Evolutionary conservation across 164 flowering plant species (phyloP), one percentile per base, ranked within the genome.

Genomic region (Berberis vulgaris): DNA sequence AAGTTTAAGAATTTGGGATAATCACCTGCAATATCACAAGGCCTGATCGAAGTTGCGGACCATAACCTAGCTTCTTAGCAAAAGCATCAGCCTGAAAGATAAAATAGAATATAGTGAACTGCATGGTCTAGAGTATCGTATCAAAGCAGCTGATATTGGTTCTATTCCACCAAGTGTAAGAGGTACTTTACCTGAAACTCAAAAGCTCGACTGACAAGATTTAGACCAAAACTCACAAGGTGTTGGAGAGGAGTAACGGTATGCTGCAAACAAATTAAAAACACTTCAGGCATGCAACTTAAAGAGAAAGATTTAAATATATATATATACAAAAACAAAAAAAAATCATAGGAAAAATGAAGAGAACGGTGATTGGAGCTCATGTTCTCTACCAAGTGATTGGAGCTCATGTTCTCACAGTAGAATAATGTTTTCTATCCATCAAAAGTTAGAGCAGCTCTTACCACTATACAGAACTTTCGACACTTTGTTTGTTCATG

Each of bases 21-120:
- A 11, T 58, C 45, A 91, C 99, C 96, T 95, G 99, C 63, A 95
- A 77, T 71, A 88, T 95, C 65, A 95, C 90, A 61, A 95, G 95
- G 60, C 80, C 98, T 57, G 92, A 80, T 62, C 89, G 82, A 60
- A 91, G 96, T 54, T 80, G 54, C 1, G 71, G n/a, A 0, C 79
- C 73, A 77, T 86, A 89, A 41, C 97, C 98, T 70, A 91, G 96
- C 74, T 88, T 89, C 82, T 83, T 83, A 11, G 97, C 97, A 77
- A 95, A 95, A 59, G 96, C 94, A 83, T 91, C 97, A 69, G 97
- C 99, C 99, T 94, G 65, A 58, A 77, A 46, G 54, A 68, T 5
- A 54, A 5, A 54, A 47, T 5, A 46, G 5, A 45, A 12, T 60
- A 47, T 12, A 59, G 45, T 6, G 64, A 26, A 26, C 26, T 26